Evolutionary conservation across 2,329 filamentous ascomycete species (phyloP).

Genomic region (Ceratocystiopsis brevicomis): DNA sequence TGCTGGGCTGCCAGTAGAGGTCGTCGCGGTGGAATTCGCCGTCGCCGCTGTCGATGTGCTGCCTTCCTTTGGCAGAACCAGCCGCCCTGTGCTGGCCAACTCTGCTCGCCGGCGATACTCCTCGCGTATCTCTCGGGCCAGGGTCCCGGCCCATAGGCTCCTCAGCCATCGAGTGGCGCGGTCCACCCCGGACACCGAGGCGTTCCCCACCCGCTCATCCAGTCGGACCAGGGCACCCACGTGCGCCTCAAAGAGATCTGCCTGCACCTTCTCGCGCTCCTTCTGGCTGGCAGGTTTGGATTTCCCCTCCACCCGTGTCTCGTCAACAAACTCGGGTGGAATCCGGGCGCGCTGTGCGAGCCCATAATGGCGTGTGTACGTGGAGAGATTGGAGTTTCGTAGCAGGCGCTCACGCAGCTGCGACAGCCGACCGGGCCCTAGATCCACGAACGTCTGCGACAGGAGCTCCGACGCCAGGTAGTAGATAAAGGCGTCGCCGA

Average conservation of each 20-base stretch:
- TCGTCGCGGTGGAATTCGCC: too few relatives aligned
- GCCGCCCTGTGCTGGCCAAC: too few relatives aligned
- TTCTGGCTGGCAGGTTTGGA: slow-evolving; percentile 24
- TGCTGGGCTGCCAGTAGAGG: background rate
- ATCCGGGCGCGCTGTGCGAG: slow-evolving; percentile 46
- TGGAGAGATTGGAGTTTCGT: slow-evolving; percentile 58
- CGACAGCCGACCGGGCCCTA: slow-evolving; percentile 49
- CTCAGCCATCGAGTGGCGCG: slow-evolving; percentile 51
- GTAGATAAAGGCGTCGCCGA: slow-evolving; percentile 71
- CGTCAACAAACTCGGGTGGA: slow-evolving; percentile 25
- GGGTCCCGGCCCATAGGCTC: slow-evolving; percentile 49
- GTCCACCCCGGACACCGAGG: slow-evolving; percentile 26
- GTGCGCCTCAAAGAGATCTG: slow-evolving; percentile 83
- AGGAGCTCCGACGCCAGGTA: slow-evolving; percentile 54
- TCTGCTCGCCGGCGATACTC: slow-evolving; percentile 17
- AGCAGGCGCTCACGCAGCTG: slow-evolving; percentile 64
- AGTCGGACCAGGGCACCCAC: slow-evolving; percentile 60
- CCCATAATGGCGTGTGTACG: slow-evolving; percentile 51
- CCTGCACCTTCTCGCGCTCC: slow-evolving; percentile 52
- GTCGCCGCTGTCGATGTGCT: background rate
- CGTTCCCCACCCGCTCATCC: slow-evolving; percentile 28
- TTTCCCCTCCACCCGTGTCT: slow-evolving; percentile 18
- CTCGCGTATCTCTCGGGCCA: slow-evolving; percentile 33
- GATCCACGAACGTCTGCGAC: slow-evolving; percentile 45
- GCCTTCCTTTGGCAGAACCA: slow-evolving; percentile 4